Evolutionary conservation across 176 grass and related monocot genomes (phyloP).

Genomic region (Lolium multiflorum): DNA sequence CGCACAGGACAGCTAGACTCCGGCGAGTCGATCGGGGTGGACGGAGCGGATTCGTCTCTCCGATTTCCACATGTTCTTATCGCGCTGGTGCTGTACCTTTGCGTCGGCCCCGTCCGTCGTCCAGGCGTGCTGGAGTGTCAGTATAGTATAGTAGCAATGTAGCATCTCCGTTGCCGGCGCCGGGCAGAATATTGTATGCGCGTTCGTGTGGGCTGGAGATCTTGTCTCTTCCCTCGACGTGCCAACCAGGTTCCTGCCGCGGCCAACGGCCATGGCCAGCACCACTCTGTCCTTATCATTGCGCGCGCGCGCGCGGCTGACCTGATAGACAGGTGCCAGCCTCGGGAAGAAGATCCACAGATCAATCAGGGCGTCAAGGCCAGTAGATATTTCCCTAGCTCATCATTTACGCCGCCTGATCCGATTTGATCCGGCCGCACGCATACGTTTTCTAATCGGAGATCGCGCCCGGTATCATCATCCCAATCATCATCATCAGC

Average conservation of each 20-base stretch:
- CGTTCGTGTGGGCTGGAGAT: slow-evolving; percentile 57
- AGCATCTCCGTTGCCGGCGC: background rate
- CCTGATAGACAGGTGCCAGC: slow-evolving; percentile 18
- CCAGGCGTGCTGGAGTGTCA: background rate
- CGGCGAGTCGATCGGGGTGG: background rate
- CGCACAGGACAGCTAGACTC: slow-evolving; percentile 1
- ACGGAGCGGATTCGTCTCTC: background rate
- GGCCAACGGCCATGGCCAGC: slow-evolving; percentile 44
- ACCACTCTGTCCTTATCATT: slow-evolving; percentile 44
- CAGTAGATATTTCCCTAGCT: no score
- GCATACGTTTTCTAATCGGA: no score
- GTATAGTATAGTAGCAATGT: background rate
- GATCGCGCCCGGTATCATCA: no score
- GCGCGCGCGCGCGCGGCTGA: no score
- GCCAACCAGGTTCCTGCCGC: slow-evolving; percentile 47
- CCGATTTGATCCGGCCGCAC: background rate
- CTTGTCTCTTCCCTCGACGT: slow-evolving; percentile 35
- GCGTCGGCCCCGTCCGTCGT: background rate
- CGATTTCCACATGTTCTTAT: background rate
- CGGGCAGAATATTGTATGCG: slow-evolving; percentile 34
- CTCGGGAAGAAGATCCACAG: background rate
- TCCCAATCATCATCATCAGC: no score
- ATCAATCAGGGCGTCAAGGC: no score
- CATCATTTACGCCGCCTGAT: no score
- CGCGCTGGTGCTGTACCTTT: background rate